phyloP scores from a whole-genome alignment of 2,329 filamentous ascomycete genomes.

The Arachnomyces sp. region DNA sequence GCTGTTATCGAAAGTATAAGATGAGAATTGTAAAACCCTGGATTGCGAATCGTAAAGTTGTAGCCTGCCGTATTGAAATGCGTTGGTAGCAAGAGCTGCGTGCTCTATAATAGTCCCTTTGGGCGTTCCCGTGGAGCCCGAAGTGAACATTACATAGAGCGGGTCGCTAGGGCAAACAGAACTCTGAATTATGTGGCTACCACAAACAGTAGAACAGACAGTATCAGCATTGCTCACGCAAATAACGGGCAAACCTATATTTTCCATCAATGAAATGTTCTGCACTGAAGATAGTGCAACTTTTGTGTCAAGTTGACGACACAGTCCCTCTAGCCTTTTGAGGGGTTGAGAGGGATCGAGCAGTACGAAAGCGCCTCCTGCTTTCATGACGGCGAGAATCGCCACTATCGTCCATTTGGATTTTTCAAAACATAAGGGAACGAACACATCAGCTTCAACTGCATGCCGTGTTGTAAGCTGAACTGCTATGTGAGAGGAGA shows the following conservation, averaged over 20 bases:
- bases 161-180: conserved; percentile 27
- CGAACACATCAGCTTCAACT: conserved; percentile 7
- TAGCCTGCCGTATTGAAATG: no score
- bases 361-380: conserved; percentile 12
- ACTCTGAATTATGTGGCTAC: not conserved
- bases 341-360: conserved; percentile 9
- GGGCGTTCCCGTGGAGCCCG: conserved; percentile 11
- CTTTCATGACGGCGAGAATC: conserved; percentile 12
- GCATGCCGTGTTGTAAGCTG: conserved; percentile 5
- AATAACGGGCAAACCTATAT: not conserved
- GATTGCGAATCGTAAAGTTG: conserved; percentile 43
- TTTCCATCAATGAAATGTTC: not conserved
- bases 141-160: conserved; percentile 12
- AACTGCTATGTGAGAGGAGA: conserved; percentile 11
- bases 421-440: conserved; percentile 14
- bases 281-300: not conserved
- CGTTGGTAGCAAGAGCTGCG: conserved; percentile 4
- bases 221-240: not conserved
- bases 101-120: conserved; percentile 11
- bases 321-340: conserved; percentile 2
- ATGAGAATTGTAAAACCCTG: conserved; percentile 51
- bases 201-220: not conserved
- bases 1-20: conserved; percentile 49
- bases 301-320: not conserved
- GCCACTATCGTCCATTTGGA: conserved; percentile 10